A percentile compares a stretch with the other conserved stretches of the same genome.
These are phyloP conservation scores for Leccinum holopus DNA, from an alignment of 1,284 basidiomycete genomes.

Conservation along the genomic window DNA sequence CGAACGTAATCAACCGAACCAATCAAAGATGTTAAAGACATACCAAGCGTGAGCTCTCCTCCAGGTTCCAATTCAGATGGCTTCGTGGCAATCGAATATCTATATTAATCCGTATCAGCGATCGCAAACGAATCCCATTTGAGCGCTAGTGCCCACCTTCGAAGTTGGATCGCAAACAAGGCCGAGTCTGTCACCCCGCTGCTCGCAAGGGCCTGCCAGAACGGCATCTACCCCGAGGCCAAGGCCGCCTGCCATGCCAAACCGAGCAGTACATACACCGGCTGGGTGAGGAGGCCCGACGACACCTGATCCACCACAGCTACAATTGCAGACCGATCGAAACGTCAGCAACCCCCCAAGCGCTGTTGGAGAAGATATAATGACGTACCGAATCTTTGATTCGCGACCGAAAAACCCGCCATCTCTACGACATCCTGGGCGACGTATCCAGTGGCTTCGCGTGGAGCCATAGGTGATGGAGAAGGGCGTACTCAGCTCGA, in stretches of 20 bases:
- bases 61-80: slow-evolving; percentile 29
- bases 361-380: slow-evolving; percentile 9
- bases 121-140: neutral
- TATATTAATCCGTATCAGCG: slow-evolving; percentile 7
- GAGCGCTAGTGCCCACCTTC: slow-evolving; percentile 26
- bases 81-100: slow-evolving; percentile 27
- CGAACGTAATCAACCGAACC: neutral
- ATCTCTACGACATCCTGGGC: slow-evolving; percentile 43
- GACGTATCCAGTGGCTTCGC: slow-evolving; percentile 33
- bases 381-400: slow-evolving; percentile 42
- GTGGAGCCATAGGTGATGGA: slow-evolving; percentile 26
- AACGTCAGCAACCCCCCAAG: neutral
- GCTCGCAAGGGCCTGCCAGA: slow-evolving; percentile 39
- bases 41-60: slow-evolving; percentile 31
- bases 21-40: slow-evolving; percentile 1
- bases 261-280: slow-evolving; percentile 32
- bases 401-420: slow-evolving; percentile 43
- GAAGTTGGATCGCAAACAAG: slow-evolving; percentile 40
- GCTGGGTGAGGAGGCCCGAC: slow-evolving; percentile 15
- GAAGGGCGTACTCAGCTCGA: slow-evolving; percentile 22
- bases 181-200: slow-evolving; percentile 36
- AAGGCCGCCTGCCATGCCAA: slow-evolving; percentile 31
- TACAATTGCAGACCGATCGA: neutral
- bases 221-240: slow-evolving; percentile 37
- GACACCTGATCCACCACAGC: slow-evolving; percentile 23